Conservation (phyloP, 2,329 filamentous ascomycete species). For the Venturiaceae sp. region DNA sequence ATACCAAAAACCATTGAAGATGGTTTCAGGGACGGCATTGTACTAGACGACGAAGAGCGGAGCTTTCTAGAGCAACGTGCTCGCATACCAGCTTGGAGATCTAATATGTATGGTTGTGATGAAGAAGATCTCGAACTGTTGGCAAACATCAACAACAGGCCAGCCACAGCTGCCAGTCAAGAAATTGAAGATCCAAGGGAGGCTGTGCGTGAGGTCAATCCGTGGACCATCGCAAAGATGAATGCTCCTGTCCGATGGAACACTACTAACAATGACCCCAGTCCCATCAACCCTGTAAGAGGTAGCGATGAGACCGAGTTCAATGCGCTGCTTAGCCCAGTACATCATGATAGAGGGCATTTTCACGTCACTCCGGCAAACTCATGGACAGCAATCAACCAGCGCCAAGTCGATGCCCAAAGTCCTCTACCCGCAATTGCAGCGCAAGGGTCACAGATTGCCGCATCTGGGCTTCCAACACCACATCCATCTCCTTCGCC, state of each 20-base stretch:
- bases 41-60: not conserved
- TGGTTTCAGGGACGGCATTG: not conserved
- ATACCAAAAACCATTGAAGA: not conserved
- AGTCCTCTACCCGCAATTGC: not conserved
- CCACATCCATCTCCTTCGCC: constrained; percentile 7
- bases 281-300: not conserved
- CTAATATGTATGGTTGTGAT: constrained; percentile 26
- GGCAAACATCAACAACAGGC: constrained; percentile 10
- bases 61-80: not conserved
- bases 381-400: not conserved
- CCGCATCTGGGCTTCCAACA: constrained; percentile 12
- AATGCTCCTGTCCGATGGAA: constrained; percentile 20
- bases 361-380: not conserved
- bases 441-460: not conserved
- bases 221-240: constrained; percentile 40
- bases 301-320: not conserved
- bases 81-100: not conserved
- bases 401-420: not conserved
- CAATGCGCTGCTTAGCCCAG: not conserved
- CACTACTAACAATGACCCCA: not conserved
- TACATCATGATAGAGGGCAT: not conserved
- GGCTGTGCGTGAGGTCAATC: constrained; percentile 31
- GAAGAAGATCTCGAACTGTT: constrained; percentile 21
- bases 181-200: constrained; percentile 19
- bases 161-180: constrained; percentile 15